These are phyloP conservation scores for Anthoceros angustus DNA, from an alignment of 225 moss, liverwort and hornwort genomes.

Conservation along the genomic window DNA sequence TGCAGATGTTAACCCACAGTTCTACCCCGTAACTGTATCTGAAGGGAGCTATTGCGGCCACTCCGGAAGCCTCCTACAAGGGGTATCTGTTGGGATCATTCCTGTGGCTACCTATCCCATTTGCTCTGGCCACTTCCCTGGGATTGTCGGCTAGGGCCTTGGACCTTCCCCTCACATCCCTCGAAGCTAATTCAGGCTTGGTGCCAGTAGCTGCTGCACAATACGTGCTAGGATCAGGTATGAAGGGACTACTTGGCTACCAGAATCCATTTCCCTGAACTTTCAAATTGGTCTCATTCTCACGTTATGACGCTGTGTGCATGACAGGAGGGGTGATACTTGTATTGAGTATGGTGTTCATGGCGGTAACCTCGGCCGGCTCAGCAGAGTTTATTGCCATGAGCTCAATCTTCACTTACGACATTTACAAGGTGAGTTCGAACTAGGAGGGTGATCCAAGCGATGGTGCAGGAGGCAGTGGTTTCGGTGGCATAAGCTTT, in stretches of 20 bases:
- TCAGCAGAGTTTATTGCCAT: constrained; percentile 22
- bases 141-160: constrained; percentile 14
- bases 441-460: background rate
- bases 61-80: constrained; percentile 11
- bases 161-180: constrained; percentile 17
- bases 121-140: constrained; percentile 16
- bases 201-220: constrained; percentile 19
- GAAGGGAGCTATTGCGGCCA: constrained; percentile 17
- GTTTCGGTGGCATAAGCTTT: background rate
- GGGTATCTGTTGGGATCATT: constrained; percentile 20
- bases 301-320: background rate
- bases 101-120: constrained; percentile 18
- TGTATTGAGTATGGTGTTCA: constrained; percentile 14
- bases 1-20: too few species aligned
- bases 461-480: background rate
- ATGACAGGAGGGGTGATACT: constrained; percentile 18
- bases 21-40: too few species aligned
- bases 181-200: constrained; percentile 13
- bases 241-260: background rate
- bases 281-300: too few species aligned
- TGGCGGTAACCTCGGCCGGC: constrained; percentile 23
- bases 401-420: constrained; percentile 24
- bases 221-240: constrained; percentile 18
- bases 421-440: constrained; percentile 16
- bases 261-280: too few species aligned